phyloP scores from a whole-genome alignment of 2,329 filamentous ascomycete species.

The Xylariales sp. region DNA sequence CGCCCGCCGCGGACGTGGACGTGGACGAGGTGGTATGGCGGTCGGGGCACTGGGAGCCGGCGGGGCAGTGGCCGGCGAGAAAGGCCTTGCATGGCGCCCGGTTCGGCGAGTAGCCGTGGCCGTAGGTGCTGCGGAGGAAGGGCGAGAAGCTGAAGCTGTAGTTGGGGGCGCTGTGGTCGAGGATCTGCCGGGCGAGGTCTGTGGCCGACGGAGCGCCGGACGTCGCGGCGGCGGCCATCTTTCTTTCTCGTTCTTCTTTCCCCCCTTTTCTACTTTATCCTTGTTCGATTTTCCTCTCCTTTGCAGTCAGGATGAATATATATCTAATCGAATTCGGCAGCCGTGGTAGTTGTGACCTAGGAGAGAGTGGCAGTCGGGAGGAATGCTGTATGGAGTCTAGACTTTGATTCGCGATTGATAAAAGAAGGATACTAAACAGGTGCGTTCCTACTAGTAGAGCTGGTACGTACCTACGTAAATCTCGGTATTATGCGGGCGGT shows the following conservation, averaged over 20 bases:
- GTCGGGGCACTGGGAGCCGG: slow-evolving; percentile 86
- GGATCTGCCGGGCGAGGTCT: slow-evolving; percentile 60
- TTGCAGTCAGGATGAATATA: too few species aligned
- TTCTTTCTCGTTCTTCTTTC: neutral
- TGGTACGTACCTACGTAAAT: too few species aligned
- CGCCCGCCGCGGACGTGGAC: neutral
- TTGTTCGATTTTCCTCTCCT: too few species aligned
- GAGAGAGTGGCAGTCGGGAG: too few species aligned
- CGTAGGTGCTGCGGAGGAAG: slow-evolving; percentile 84
- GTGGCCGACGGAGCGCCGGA: slow-evolving; percentile 44
- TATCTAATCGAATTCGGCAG: too few species aligned
- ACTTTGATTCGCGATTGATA: too few species aligned
- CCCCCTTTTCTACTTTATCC: neutral
- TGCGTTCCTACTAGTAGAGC: too few species aligned
- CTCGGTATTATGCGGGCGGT: neutral
- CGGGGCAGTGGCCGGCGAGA: slow-evolving; percentile 85
- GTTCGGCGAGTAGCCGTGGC: slow-evolving; percentile 83
- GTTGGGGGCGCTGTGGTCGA: slow-evolving; percentile 64
- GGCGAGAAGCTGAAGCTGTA: slow-evolving; percentile 87
- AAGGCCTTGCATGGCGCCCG: slow-evolving; percentile 88
- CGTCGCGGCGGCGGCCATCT: slow-evolving; percentile 41
- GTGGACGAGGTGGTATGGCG: slow-evolving; percentile 65
- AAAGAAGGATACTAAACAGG: too few species aligned
- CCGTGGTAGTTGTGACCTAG: too few species aligned
- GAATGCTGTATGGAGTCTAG: too few species aligned